A percentile compares a stretch with the other conserved stretches of the same genome.
These are phyloP conservation scores for Globisporangium carolinianum DNA, from an alignment of 352 stramenopile genomes.

Conservation along the genomic window DNA sequence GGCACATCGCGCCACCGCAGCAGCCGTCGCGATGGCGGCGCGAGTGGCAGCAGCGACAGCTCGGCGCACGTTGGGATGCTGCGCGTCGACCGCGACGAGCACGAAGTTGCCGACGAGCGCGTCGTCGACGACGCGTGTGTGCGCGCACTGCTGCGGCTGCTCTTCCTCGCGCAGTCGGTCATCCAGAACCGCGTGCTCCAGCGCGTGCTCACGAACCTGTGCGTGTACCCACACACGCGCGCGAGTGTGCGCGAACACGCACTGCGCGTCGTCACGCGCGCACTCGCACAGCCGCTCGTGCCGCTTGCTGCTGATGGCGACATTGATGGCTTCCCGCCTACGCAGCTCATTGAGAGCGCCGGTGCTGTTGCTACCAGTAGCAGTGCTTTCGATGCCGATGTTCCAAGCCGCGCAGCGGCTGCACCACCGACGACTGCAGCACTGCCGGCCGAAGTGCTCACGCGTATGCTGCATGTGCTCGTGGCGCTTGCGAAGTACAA, in stretches of 20 bases:
- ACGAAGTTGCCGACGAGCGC: conserved; percentile 47
- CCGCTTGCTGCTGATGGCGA: conserved; percentile 26
- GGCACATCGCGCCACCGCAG: conserved; percentile 8
- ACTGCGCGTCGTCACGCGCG: conserved; percentile 51
- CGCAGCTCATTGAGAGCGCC: conserved; percentile 40
- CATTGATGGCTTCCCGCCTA: conserved; percentile 55
- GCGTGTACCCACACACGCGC: conserved; percentile 68
- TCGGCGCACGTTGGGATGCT: conserved; percentile 47
- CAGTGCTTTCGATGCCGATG: background rate
- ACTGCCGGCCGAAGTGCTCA: conserved; percentile 81
- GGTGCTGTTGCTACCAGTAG: conserved; percentile 12
- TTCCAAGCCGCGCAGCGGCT: background rate
- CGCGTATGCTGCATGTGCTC: conserved; percentile 84
- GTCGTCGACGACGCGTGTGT: conserved; percentile 68
- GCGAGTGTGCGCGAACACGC: conserved; percentile 51
- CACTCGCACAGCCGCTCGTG: conserved; percentile 35
- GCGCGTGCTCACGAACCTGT: conserved; percentile 72
- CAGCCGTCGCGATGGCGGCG: conserved; percentile 31
- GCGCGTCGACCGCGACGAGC: conserved; percentile 65
- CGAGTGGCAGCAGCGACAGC: conserved; percentile 11
- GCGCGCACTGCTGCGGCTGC: conserved; percentile 51
- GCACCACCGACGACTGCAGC: background rate
- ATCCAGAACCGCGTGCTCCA: conserved; percentile 81
- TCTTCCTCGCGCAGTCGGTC: conserved; percentile 79
- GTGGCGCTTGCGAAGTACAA: conserved; percentile 89